phyloP scores from a whole-genome alignment of 2,329 filamentous ascomycete species.

The Emmonsiellopsis sp. region DNA sequence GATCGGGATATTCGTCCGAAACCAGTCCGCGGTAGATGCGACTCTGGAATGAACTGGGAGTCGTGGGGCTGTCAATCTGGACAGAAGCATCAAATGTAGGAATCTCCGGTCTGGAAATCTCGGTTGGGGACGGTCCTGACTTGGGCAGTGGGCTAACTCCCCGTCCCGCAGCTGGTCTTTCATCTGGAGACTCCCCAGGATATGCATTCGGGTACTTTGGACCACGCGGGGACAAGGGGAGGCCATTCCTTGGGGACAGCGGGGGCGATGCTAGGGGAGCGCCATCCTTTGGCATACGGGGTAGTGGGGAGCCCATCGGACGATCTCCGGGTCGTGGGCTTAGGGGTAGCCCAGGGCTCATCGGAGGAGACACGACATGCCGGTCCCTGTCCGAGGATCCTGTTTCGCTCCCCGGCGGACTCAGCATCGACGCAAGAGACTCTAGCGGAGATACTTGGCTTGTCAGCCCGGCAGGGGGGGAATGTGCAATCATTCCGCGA shows the following conservation, averaged over 20 bases:
- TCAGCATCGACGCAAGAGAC: slow-evolving; percentile 25
- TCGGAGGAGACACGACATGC: slow-evolving; percentile 36
- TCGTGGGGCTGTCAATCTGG: slow-evolving; percentile 23
- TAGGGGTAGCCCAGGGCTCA: slow-evolving; percentile 55
- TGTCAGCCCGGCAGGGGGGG: slow-evolving; percentile 14
- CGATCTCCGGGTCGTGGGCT: slow-evolving; percentile 54
- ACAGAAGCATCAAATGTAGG: slow-evolving; percentile 29
- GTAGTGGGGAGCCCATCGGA: slow-evolving; percentile 50
- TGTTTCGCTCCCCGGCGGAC: slow-evolving; percentile 15
- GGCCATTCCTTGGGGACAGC: slow-evolving; percentile 52
- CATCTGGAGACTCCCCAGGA: not conserved
- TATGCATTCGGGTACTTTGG: slow-evolving; percentile 61
- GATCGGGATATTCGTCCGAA: slow-evolving; percentile 76
- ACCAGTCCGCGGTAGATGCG: slow-evolving; percentile 67
- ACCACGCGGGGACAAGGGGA: slow-evolving; percentile 61
- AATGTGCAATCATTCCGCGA: slow-evolving; percentile 17
- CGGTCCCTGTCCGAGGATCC: slow-evolving; percentile 25
- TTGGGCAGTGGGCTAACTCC: slow-evolving; percentile 24
- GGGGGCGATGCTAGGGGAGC: slow-evolving; percentile 52
- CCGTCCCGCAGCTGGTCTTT: slow-evolving; percentile 3
- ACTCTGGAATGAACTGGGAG: slow-evolving; percentile 25
- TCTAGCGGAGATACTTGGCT: slow-evolving; percentile 13
- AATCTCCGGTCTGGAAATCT: slow-evolving; percentile 13
- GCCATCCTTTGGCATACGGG: slow-evolving; percentile 45
- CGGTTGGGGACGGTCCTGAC: slow-evolving; percentile 17